These are phyloP conservation scores for Ganoderma sinense DNA, from an alignment of 1,284 basidiomycete species.

Conservation along the genomic window DNA sequence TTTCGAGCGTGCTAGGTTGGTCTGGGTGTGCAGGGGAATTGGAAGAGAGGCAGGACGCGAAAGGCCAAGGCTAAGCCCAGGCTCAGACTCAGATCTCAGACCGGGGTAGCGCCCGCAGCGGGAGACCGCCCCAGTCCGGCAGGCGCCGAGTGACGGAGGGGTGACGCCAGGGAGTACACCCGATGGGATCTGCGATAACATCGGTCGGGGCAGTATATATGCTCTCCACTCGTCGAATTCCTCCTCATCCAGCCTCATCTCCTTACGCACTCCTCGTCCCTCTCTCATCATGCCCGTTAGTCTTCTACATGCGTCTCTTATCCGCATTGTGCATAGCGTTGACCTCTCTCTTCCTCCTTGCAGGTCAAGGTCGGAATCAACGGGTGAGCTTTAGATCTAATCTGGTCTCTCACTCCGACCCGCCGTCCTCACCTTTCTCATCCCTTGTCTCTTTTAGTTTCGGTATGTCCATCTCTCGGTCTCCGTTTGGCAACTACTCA, in stretches of 20 bases:
- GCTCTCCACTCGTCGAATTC: conserved; percentile 15
- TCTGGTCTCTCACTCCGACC: conserved; percentile 9
- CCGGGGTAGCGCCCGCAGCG: neutral
- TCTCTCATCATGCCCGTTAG: conserved; percentile 32
- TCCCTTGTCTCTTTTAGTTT: conserved; percentile 60
- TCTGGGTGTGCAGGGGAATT: neutral
- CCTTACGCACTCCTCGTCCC: conserved; percentile 16
- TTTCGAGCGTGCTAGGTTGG: neutral
- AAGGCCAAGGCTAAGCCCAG: neutral
- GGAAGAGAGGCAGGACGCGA: neutral
- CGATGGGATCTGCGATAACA: conserved; percentile 29
- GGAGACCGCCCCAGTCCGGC: conserved; percentile 1
- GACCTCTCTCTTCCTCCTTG: conserved; percentile 11
- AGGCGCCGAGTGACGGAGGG: neutral
- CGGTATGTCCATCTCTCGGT: conserved; percentile 42
- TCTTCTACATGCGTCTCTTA: neutral
- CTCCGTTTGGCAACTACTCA: neutral
- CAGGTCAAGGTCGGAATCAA: conserved; percentile 93
- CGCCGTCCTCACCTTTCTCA: conserved; percentile 30
- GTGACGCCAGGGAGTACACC: conserved; percentile 5
- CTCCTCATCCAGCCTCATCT: conserved; percentile 10
- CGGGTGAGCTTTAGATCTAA: conserved; percentile 58
- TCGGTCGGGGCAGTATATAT: conserved; percentile 8
- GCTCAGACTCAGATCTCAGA: too few relatives aligned
- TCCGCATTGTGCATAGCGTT: neutral